Conservation (phyloP, 139 green algal species). For the Diplosphaera chodatii region DNA sequence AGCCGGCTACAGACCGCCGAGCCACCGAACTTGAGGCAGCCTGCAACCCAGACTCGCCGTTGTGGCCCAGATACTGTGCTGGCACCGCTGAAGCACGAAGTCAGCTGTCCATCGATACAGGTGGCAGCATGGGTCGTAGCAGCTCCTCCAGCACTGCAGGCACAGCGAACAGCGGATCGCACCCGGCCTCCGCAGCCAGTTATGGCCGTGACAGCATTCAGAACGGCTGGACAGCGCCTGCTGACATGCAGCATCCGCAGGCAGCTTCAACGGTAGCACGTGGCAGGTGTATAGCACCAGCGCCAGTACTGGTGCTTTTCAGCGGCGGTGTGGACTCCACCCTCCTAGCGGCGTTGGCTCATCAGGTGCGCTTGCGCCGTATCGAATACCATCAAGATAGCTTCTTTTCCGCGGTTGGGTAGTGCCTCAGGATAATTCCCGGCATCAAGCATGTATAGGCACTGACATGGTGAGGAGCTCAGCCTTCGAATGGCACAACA, state of each 20-base stretch:
- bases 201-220: too few relatives aligned
- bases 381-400: not conserved
- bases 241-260: too few relatives aligned
- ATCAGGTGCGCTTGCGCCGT: constrained; percentile 18
- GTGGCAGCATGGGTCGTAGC: too few relatives aligned
- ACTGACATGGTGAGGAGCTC: not conserved
- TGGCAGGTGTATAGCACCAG: not conserved
- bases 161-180: too few relatives aligned
- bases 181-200: too few relatives aligned
- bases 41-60: not conserved
- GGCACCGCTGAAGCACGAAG: too few relatives aligned
- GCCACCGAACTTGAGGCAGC: not conserved
- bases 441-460: not conserved
- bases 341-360: constrained; percentile 68
- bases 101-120: too few relatives aligned
- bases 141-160: too few relatives aligned
- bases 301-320: constrained; percentile 77
- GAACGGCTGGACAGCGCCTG: too few relatives aligned
- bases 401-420: constrained; percentile 87
- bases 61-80: not conserved
- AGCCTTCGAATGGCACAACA: too few relatives aligned
- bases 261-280: too few relatives aligned
- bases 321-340: constrained; percentile 84
- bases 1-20: not conserved
- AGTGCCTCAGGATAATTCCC: too few relatives aligned